phyloP scores from a whole-genome alignment of 2,329 filamentous ascomycete species.

The Claviceps sp. region DNA sequence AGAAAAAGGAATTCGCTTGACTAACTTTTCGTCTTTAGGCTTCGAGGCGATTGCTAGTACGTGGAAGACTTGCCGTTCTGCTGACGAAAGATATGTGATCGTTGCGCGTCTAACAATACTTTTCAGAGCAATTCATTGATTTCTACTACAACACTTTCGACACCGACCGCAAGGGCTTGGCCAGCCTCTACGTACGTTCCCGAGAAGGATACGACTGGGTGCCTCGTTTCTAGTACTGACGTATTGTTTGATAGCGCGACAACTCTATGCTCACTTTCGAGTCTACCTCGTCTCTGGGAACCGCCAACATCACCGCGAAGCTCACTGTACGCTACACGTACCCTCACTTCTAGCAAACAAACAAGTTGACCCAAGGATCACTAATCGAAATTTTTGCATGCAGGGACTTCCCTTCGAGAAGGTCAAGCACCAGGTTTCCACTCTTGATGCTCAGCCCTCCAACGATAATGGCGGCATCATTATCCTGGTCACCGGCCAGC shows the following conservation, averaged over 20 bases:
- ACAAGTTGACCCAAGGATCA: neutral
- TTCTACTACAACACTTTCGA: slow-evolving; percentile 93
- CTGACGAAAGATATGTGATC: neutral
- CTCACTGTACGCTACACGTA: slow-evolving; percentile 47
- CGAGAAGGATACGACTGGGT: neutral
- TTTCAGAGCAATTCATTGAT: slow-evolving; percentile 67
- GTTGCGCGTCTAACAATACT: neutral
- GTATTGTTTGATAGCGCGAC: slow-evolving; percentile 44
- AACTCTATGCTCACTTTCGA: slow-evolving; percentile 93
- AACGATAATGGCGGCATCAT: slow-evolving; percentile 53
- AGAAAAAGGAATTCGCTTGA: slow-evolving; percentile 4
- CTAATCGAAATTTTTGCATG: slow-evolving; percentile 4
- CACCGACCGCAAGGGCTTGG: slow-evolving; percentile 48
- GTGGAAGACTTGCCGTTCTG: slow-evolving; percentile 10
- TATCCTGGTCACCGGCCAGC: slow-evolving; percentile 76
- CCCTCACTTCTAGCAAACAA: neutral
- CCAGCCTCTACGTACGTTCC: slow-evolving; percentile 66
- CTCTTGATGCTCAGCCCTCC: slow-evolving; percentile 73
- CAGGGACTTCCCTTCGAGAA: slow-evolving; percentile 69
- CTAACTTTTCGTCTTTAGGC: slow-evolving; percentile 18
- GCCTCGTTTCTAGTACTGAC: slow-evolving; percentile 3
- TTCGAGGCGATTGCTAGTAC: slow-evolving; percentile 34
- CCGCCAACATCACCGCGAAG: slow-evolving; percentile 60
- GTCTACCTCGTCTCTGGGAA: slow-evolving; percentile 51
- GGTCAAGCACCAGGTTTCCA: slow-evolving; percentile 64